phyloP scores from a whole-genome alignment of 1,139 yeast genomes.

The Hansenula sp. region DNA sequence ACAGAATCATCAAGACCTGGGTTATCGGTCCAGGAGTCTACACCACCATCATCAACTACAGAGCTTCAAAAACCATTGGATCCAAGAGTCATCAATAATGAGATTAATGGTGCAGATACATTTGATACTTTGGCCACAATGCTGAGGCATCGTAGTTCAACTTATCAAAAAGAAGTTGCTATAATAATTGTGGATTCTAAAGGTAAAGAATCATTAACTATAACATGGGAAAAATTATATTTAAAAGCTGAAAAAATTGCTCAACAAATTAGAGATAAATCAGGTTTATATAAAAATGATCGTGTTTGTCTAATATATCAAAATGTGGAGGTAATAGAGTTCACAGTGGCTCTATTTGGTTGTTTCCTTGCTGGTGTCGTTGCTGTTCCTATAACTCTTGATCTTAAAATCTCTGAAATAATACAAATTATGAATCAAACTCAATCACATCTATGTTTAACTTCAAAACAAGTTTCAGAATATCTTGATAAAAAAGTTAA shows the following conservation, averaged over 20 bases:
- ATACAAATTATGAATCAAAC: constrained; percentile 70
- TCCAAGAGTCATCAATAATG: constrained; percentile 46
- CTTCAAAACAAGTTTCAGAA: constrained; percentile 66
- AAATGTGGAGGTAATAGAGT: constrained; percentile 80
- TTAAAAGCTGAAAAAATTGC: constrained; percentile 84
- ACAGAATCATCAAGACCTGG: constrained; percentile 3
- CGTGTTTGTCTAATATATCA: constrained; percentile 82
- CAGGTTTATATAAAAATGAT: constrained; percentile 73
- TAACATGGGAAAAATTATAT: constrained; percentile 89
- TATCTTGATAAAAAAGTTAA: constrained; percentile 21
- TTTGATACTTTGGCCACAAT: constrained; percentile 67
- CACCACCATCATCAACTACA: constrained; percentile 17
- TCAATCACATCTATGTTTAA: constrained; percentile 70
- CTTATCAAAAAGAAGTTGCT: constrained; percentile 66
- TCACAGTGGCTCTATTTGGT: constrained; percentile 81
- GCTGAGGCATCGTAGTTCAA: constrained; percentile 64
- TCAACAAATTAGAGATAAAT: constrained; percentile 73
- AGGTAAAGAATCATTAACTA: constrained; percentile 74
- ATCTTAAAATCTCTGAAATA: constrained; percentile 59
- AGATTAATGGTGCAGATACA: constrained; percentile 24
- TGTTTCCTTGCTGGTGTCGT: constrained; percentile 92
- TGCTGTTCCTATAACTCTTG: constrained; percentile 88
- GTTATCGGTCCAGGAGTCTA: constrained; percentile 9
- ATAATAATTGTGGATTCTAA: constrained; percentile 66
- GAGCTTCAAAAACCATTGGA: constrained; percentile 50